These are phyloP conservation scores for Globisporangium nodosum DNA, from an alignment of 352 stramenopile genomes.

Conservation along the genomic window DNA sequence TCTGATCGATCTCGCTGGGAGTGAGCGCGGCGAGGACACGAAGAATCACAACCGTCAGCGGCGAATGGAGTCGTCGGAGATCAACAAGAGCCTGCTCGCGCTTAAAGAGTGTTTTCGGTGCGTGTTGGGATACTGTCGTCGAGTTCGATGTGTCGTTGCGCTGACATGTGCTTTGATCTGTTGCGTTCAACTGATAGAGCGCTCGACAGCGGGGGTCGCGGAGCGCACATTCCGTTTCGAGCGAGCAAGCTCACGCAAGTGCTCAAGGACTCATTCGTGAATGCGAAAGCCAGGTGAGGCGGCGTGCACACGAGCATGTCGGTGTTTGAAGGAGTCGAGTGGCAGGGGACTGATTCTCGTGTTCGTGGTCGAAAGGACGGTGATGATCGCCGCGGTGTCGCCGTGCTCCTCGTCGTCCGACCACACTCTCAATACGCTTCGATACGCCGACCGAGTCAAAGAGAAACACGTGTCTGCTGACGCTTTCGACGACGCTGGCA, in stretches of 20 bases:
- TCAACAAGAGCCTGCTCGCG: constrained; percentile 96
- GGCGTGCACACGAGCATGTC: no score
- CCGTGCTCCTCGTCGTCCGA: constrained; percentile 92
- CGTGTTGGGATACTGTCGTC: neutral
- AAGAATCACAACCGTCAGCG: constrained; percentile 91
- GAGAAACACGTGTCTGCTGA: constrained; percentile 87
- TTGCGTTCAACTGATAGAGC: constrained; percentile 33
- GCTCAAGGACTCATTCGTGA: constrained; percentile 97
- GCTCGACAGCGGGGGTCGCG: constrained; percentile 86
- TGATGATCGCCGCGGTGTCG: constrained; percentile 96
- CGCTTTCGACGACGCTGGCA: constrained; percentile 44
- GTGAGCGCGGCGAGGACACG: constrained; percentile 94
- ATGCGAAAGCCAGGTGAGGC: constrained; percentile 80
- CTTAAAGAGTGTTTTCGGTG: constrained; percentile 96
- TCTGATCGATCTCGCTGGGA: constrained; percentile 96
- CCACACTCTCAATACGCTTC: constrained; percentile 96
- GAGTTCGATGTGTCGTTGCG: neutral
- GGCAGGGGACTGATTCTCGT: neutral
- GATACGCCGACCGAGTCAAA: constrained; percentile 97
- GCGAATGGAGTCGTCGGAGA: constrained; percentile 95
- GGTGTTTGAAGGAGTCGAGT: neutral
- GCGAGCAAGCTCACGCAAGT: constrained; percentile 97
- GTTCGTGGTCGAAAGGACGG: constrained; percentile 51
- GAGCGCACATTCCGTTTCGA: constrained; percentile 93
- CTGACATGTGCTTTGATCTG: neutral